Evolutionary conservation across 331 rosid species (phyloP).

Genomic region (Malus hybrid): DNA sequence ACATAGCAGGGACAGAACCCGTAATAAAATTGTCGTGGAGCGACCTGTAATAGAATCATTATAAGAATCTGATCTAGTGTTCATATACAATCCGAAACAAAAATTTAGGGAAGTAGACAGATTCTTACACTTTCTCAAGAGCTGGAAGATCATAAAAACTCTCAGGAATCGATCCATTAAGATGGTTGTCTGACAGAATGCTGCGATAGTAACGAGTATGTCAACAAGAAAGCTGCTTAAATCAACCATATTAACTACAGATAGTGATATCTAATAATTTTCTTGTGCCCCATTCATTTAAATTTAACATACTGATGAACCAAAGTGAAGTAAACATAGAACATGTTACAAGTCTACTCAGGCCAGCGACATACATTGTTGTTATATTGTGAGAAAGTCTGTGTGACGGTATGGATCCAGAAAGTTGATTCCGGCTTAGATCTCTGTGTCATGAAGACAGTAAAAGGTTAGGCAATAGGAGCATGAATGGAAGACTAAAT

Average conservation of each 20-base stretch:
- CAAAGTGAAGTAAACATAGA: constrained; percentile 2
- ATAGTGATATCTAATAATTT: neutral
- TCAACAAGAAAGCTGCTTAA: neutral
- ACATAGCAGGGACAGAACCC: constrained; percentile 46
- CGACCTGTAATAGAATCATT: constrained; percentile 34
- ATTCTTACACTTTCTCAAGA: constrained; percentile 67
- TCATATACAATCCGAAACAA: neutral
- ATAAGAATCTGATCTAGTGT: constrained; percentile 6
- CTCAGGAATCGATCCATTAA: constrained; percentile 57
- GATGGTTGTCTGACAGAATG: constrained; percentile 46
- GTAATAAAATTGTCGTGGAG: constrained; percentile 40
- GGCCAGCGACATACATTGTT: constrained; percentile 53
- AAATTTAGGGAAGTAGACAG: neutral
- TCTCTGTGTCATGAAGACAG: constrained; percentile 47
- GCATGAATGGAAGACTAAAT: neutral
- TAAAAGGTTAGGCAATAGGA: constrained; percentile 3
- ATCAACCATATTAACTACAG: neutral
- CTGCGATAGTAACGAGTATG: constrained; percentile 36
- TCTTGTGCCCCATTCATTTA: neutral
- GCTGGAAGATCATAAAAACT: constrained; percentile 41
- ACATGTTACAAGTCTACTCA: neutral
- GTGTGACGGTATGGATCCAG: constrained; percentile 42
- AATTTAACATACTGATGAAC: neutral
- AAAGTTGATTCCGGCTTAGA: constrained; percentile 62
- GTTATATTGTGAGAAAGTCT: constrained; percentile 54